Percentiles rank a stretch among this genome's conserved stretches.
Evolutionary conservation across 345 rosid genomes (phyloP).

Genomic region (Eucalyptus globulus): DNA sequence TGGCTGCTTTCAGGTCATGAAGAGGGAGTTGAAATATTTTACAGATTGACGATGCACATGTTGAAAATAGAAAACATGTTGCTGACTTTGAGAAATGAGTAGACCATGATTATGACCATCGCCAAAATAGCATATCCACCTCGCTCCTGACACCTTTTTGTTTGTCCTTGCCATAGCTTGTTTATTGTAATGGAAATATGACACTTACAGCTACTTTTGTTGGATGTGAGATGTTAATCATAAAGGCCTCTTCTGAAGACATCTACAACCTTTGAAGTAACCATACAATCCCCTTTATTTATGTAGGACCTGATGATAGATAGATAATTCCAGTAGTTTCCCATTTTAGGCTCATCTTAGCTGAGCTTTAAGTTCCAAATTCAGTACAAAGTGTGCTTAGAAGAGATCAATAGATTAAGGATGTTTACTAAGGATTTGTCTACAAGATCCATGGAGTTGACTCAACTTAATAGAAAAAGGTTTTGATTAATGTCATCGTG

Average conservation of each 20-base stretch:
- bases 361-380: background rate
- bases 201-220: background rate
- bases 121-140: background rate
- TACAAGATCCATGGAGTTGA: background rate
- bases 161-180: background rate
- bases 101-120: no score
- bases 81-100: background rate
- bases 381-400: background rate
- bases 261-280: background rate
- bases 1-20: background rate
- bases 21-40: background rate
- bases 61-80: background rate
- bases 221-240: background rate
- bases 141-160: background rate
- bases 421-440: background rate
- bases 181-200: background rate
- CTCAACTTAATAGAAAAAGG: background rate
- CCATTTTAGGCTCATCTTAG: background rate
- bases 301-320: background rate
- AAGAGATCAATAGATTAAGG: background rate
- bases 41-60: background rate
- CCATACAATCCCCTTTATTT: background rate
- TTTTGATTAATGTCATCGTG: background rate
- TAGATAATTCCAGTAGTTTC: background rate
- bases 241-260: background rate